Conservation (phyloP, 2,329 filamentous ascomycete genomes). For the Clathrospora elynae region DNA sequence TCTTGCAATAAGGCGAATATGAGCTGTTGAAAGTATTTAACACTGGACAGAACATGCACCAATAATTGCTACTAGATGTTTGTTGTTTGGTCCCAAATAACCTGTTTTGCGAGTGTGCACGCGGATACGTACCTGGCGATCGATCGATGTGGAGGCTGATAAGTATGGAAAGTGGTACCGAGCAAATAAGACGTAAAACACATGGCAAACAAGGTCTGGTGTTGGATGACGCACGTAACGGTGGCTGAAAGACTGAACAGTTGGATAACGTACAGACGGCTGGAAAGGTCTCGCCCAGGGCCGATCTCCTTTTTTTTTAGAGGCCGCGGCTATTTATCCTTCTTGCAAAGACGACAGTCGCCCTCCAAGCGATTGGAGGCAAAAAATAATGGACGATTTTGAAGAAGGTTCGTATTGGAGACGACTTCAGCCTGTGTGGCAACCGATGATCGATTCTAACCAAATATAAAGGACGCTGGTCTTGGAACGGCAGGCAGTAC, state of each 20-base stretch:
- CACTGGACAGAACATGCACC: no score
- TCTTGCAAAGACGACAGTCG: neutral
- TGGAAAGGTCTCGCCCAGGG: neutral
- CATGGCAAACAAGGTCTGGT: slow-evolving; percentile 17
- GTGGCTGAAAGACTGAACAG: slow-evolving; percentile 1
- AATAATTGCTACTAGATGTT: no score
- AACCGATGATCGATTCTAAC: neutral
- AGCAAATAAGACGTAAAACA: slow-evolving; percentile 10
- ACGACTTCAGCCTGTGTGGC: neutral
- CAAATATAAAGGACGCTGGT: neutral
- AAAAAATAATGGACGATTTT: neutral
- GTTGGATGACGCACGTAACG: slow-evolving; percentile 9
- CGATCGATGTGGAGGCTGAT: slow-evolving; percentile 7
- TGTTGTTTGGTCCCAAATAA: no score
- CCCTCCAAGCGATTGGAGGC: neutral
- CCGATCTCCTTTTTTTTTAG: neutral
- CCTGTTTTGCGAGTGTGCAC: no score
- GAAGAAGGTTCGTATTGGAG: neutral
- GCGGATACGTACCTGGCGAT: slow-evolving; percentile 23
- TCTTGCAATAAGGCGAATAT: no score
- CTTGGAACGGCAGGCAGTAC: no score
- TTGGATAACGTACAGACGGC: neutral
- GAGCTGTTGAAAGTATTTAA: no score
- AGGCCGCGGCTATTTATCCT: neutral
- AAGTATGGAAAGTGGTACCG: slow-evolving; percentile 9